Base-by-base conservation (phyloP, 371 early-diverging fungal genomes). In the Mortierella sp. region DNA sequence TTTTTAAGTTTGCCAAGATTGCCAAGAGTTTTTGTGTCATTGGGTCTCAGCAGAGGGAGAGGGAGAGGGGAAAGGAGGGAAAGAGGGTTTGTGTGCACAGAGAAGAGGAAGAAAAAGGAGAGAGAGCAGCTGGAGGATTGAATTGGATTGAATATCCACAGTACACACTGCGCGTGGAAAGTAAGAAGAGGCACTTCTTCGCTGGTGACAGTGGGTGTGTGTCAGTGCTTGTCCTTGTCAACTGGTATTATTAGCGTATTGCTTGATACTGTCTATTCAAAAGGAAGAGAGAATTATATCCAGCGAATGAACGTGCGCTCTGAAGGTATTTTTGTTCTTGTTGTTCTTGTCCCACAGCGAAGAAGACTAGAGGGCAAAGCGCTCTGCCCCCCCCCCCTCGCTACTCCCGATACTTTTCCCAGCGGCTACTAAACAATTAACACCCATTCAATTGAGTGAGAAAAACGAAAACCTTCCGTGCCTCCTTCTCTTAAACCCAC, bases 1-100 rank as follows among this genome's bases (percentile, higher is more conserved):
- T 76, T 76, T 74, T 74, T 76, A 52, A 63, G 75, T 80, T 80
- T 77, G 81, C 81, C 82, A 82, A 82, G 82, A 82, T 21, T 34
- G 54, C 48, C 73, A 73, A 73, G 73, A 54, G 54, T 54, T 73
- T 75, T 44, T 78, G 21, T 74, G 73, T 77, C 72, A 54, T 73
- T 74, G 77, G 73, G 70, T 44, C 57, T 50, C 45, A 58, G 44
- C 48, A 54, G 34, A 44, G 50, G 48, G 28, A 16, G 72, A 72
- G 38, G 31, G 52, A 5, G 16, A 26, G 47, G 71, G 26, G 26
- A 34, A 1, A 38, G 10, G 5, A 6, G 77, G 24, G 45, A 31
- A 50, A n/a, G 45, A 57, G 31, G 68, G 55, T 63, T 31, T 63
- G 0, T 31, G 38, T 63, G 34, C 34, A 68, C 21, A 24, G 38